Percentiles rank a stretch among this genome's conserved stretches.
Evolutionary conservation across 2,329 filamentous ascomycete species (phyloP).

Genomic region (Cercospora brassicicola): DNA sequence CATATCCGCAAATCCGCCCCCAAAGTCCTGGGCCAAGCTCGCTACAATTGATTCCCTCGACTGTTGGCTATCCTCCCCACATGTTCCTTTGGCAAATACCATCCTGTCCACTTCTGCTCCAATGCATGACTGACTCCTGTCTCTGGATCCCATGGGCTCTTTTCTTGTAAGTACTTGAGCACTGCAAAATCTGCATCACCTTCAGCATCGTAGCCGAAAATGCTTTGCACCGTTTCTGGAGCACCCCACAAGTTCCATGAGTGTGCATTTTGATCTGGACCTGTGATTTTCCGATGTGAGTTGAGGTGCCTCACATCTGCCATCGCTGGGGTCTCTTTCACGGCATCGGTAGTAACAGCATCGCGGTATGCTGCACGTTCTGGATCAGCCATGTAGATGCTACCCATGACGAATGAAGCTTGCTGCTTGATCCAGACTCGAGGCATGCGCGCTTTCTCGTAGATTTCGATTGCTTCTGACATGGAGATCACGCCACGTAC

Average conservation of each 20-base stretch:
- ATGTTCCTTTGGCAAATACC: constrained; percentile 33
- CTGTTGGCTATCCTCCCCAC: constrained; percentile 23
- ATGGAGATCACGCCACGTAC: constrained; percentile 39
- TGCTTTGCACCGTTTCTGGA: constrained; percentile 38
- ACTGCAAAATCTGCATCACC: constrained; percentile 37
- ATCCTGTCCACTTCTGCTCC: constrained; percentile 39
- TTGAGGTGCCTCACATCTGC: constrained; percentile 39
- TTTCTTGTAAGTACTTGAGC: constrained; percentile 28
- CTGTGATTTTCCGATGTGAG: constrained; percentile 31
- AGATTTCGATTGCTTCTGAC: constrained; percentile 40
- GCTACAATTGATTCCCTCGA: constrained; percentile 21
- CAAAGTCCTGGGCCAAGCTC: background rate
- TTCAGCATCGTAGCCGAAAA: constrained; percentile 45
- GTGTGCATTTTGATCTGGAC: constrained; percentile 32
- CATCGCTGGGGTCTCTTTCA: constrained; percentile 20
- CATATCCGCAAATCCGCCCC: background rate
- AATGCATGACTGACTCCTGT: constrained; percentile 35
- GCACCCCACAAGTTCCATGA: constrained; percentile 39
- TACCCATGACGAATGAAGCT: constrained; percentile 42
- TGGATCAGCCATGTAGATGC: constrained; percentile 38
- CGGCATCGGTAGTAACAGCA: constrained; percentile 10
- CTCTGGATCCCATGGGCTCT: constrained; percentile 30
- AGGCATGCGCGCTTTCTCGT: constrained; percentile 46
- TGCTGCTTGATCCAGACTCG: constrained; percentile 47
- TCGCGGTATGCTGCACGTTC: constrained; percentile 25